phyloP scores from a whole-genome alignment of 1,284 basidiomycete species.

The Pyrrhoderma noxium region DNA sequence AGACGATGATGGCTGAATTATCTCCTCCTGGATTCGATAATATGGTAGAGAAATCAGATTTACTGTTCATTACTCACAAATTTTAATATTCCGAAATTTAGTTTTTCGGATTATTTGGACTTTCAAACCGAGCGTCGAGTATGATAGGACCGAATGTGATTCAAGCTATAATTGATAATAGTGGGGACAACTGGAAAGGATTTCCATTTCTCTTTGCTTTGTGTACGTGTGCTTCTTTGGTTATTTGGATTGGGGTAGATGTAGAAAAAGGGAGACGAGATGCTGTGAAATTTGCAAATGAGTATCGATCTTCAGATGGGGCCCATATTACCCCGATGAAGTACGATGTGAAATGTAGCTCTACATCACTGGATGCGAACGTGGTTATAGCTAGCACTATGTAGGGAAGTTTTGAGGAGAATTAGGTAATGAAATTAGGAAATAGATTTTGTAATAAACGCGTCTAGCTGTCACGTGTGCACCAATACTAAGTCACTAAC shows the following conservation, averaged over 20 bases:
- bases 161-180: slow-evolving; percentile 68
- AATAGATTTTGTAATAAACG: no score
- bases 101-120: slow-evolving; percentile 79
- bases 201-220: slow-evolving; percentile 79
- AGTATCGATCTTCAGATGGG: slow-evolving; percentile 8
- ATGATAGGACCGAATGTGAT: slow-evolving; percentile 78
- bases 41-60: slow-evolving; percentile 40
- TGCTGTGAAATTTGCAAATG: slow-evolving; percentile 36
- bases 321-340: neutral
- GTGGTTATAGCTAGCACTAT: no score
- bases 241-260: slow-evolving; percentile 71
- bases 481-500: no score
- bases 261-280: slow-evolving; percentile 60
- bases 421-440: no score
- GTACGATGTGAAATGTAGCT: neutral
- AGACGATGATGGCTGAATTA: slow-evolving; percentile 85
- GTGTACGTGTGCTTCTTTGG: slow-evolving; percentile 52
- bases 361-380: neutral
- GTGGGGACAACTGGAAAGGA: slow-evolving; percentile 69
- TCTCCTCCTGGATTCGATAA: slow-evolving; percentile 78
- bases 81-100: slow-evolving; percentile 22
- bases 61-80: neutral
- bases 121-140: slow-evolving; percentile 75
- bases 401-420: no score
- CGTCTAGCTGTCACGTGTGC: no score